These are phyloP conservation scores for Cordyceps cateniannulata DNA, from an alignment of 2,329 filamentous ascomycete genomes.

Conservation along the genomic window DNA sequence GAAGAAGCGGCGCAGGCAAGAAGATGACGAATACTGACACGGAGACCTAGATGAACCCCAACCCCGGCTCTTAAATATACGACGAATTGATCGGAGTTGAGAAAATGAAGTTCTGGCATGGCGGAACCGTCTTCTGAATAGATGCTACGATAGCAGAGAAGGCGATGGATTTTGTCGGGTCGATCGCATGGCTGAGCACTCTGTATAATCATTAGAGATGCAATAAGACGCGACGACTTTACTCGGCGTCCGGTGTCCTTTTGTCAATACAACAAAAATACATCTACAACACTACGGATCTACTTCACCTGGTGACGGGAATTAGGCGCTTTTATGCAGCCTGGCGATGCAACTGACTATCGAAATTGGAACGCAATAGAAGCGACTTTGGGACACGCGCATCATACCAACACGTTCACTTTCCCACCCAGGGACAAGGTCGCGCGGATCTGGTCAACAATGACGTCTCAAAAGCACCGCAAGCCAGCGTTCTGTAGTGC, in stretches of 20 bases:
- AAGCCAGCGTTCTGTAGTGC: too few species aligned
- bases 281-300: constrained; percentile 20
- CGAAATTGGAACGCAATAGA: background rate
- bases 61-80: constrained; percentile 57
- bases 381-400: background rate
- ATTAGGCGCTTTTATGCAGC: background rate
- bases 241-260: constrained; percentile 37
- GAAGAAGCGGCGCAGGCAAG: too few species aligned
- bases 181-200: constrained; percentile 31
- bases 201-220: constrained; percentile 22
- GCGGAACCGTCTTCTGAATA: constrained; percentile 26
- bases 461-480: too few species aligned
- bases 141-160: constrained; percentile 26
- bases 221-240: constrained; percentile 32
- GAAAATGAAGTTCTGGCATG: constrained; percentile 25
- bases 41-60: constrained; percentile 69
- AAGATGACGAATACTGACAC: background rate
- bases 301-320: background rate
- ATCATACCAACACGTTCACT: too few species aligned
- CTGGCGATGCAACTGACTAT: background rate
- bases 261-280: constrained; percentile 34
- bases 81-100: constrained; percentile 20
- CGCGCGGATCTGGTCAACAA: background rate
- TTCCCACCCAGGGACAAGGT: too few species aligned
- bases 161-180: constrained; percentile 30